phyloP scores from a whole-genome alignment of 176 grass and related monocot genomes.

The Poa pratensis region DNA sequence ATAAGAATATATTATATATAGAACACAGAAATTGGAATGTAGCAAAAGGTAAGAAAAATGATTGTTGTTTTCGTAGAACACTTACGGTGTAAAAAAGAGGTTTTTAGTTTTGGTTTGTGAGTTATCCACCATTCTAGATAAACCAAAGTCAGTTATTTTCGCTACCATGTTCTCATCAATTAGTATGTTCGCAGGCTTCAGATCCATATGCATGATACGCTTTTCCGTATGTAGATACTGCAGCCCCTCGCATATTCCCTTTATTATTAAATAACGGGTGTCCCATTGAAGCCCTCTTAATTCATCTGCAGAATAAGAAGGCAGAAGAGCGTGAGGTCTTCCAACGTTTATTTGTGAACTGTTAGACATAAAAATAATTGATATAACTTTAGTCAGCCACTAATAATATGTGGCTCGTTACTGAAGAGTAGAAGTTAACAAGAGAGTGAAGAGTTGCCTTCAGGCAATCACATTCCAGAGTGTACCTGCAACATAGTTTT shows the following conservation, averaged over 20 bases:
- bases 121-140: not conserved
- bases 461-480: not conserved
- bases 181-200: not conserved
- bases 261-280: not conserved
- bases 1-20: not conserved
- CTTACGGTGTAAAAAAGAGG: not conserved
- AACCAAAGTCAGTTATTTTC: not conserved
- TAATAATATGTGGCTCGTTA: not conserved
- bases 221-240: not conserved
- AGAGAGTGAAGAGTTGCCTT: not conserved
- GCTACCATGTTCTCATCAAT: not conserved
- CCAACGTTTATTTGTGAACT: not conserved
- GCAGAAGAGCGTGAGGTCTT: not conserved
- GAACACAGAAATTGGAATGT: not conserved
- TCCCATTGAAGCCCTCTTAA: conserved; percentile 12
- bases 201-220: not conserved
- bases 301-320: not conserved
- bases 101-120: not conserved
- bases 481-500: not conserved
- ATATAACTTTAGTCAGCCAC: not conserved
- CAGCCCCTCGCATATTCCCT: not conserved
- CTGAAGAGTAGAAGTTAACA: not conserved
- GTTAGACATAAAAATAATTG: not conserved
- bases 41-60: not conserved
- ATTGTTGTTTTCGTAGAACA: not conserved